phyloP scores from a whole-genome alignment of 1,139 yeast genomes.

The Starmera stellimalicola region DNA sequence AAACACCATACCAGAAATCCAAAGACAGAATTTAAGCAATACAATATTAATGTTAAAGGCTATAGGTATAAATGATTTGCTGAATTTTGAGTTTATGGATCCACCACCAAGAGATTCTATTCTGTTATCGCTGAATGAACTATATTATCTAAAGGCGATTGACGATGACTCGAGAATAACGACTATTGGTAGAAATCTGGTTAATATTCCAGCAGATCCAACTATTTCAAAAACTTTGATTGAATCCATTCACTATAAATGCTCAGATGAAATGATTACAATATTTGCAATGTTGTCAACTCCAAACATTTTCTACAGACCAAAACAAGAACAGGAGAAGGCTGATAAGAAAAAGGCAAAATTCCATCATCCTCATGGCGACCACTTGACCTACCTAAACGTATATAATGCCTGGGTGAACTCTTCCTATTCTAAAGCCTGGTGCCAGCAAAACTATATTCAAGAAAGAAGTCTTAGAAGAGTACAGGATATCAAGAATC shows the following conservation, averaged over 20 bases:
- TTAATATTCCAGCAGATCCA: slow-evolving; percentile 95
- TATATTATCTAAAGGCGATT: slow-evolving; percentile 74
- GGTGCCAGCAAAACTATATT: slow-evolving; percentile 78
- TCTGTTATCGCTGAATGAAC: slow-evolving; percentile 72
- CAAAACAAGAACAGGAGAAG: slow-evolving; percentile 63
- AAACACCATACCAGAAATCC: slow-evolving; percentile 85
- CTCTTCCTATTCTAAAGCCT: slow-evolving; percentile 48
- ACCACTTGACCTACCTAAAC: slow-evolving; percentile 76
- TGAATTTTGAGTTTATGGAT: slow-evolving; percentile 33
- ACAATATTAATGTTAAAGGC: slow-evolving; percentile 88
- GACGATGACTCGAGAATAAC: slow-evolving; percentile 76
- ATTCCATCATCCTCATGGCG: slow-evolving; percentile 76
- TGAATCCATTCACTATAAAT: slow-evolving; percentile 60
- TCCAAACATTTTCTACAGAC: slow-evolving; percentile 77
- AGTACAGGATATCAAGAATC: slow-evolving; percentile 74
- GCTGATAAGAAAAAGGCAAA: slow-evolving; percentile 75
- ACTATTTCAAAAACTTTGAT: slow-evolving; percentile 75
- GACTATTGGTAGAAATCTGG: slow-evolving; percentile 68
- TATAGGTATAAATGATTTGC: slow-evolving; percentile 64
- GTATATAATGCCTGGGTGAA: slow-evolving; percentile 74
- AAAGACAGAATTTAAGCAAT: slow-evolving; percentile 77
- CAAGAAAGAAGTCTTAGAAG: slow-evolving; percentile 73
- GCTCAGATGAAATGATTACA: slow-evolving; percentile 76
- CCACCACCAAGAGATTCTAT: slow-evolving; percentile 78
- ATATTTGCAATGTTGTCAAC: slow-evolving; percentile 90